phyloP scores from a whole-genome alignment of 495 filamentous ascomycete genomes.

The Penicillium verhagenii region DNA sequence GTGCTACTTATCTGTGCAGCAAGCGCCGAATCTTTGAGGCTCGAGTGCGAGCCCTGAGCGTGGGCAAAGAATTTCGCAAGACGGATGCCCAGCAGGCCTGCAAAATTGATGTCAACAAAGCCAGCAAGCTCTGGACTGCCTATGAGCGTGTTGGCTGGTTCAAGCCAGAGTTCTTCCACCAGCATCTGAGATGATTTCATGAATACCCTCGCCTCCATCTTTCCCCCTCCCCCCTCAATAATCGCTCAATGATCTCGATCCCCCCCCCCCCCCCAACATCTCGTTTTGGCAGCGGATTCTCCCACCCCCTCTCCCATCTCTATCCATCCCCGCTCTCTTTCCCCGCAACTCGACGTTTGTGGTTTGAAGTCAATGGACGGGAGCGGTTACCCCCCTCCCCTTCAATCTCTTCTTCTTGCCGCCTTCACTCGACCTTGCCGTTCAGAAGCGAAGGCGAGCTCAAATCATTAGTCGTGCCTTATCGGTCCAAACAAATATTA shows the following conservation, averaged over 20 bases:
- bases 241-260: background rate
- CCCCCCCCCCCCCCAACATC: no score
- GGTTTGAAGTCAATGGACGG: background rate
- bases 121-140: constrained; percentile 89
- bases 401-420: background rate
- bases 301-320: background rate
- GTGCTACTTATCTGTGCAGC: constrained; percentile 89
- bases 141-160: constrained; percentile 93
- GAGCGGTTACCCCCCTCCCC: background rate
- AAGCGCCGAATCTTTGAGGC: constrained; percentile 91
- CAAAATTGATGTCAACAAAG: constrained; percentile 99
- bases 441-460: background rate
- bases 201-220: background rate
- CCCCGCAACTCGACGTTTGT: background rate
- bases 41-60: constrained; percentile 64
- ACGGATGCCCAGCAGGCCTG: constrained; percentile 96
- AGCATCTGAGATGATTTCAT: constrained; percentile 41
- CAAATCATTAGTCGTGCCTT: constrained; percentile 6
- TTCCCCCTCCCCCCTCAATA: background rate
- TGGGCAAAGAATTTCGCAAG: constrained; percentile 89
- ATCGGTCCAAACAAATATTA: constrained; percentile 6
- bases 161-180: constrained; percentile 57
- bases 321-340: background rate
- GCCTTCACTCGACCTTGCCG: background rate
- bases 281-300: background rate